These are phyloP conservation scores for Plenodomus lindquistii DNA, from an alignment of 2,329 filamentous ascomycete genomes.

Conservation along the genomic window DNA sequence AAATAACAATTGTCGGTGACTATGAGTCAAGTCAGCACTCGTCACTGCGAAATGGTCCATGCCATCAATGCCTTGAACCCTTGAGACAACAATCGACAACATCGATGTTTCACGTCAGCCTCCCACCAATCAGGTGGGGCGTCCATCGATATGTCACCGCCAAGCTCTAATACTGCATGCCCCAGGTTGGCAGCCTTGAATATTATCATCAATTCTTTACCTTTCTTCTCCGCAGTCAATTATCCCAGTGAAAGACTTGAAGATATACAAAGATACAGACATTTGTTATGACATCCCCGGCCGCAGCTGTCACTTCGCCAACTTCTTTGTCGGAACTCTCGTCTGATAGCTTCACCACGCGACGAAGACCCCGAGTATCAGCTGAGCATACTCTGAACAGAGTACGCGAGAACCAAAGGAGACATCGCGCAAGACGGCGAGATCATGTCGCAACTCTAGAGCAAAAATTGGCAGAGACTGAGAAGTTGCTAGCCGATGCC, in stretches of 20 bases:
- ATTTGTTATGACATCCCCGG: slow-evolving; percentile 5
- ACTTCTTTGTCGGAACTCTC: slow-evolving; percentile 14
- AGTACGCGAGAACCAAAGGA: slow-evolving; percentile 57
- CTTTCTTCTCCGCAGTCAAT: not conserved
- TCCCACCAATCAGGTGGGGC: not conserved
- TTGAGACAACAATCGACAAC: not conserved
- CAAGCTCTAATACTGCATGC: slow-evolving; percentile 24
- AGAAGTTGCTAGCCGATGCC: slow-evolving; percentile 29
- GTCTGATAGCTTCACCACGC: slow-evolving; percentile 8
- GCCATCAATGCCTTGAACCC: too few species aligned
- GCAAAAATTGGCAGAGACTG: slow-evolving; percentile 33
- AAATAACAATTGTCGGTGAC: too few species aligned
- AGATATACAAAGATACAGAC: not conserved
- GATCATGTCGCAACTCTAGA: slow-evolving; percentile 48
- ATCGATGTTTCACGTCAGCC: not conserved
- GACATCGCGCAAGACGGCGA: slow-evolving; percentile 53
- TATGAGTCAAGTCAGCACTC: too few species aligned
- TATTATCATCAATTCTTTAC: not conserved
- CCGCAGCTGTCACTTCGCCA: slow-evolving; percentile 8
- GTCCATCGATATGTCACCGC: slow-evolving; percentile 31
- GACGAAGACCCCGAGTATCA: slow-evolving; percentile 28
- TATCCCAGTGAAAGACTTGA: not conserved
- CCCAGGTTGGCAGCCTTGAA: slow-evolving; percentile 9
- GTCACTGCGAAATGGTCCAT: too few species aligned
- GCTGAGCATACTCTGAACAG: slow-evolving; percentile 46